phyloP scores from a whole-genome alignment of 805 yeast genomes.

The Hanseniaspora valbyensis region DNA sequence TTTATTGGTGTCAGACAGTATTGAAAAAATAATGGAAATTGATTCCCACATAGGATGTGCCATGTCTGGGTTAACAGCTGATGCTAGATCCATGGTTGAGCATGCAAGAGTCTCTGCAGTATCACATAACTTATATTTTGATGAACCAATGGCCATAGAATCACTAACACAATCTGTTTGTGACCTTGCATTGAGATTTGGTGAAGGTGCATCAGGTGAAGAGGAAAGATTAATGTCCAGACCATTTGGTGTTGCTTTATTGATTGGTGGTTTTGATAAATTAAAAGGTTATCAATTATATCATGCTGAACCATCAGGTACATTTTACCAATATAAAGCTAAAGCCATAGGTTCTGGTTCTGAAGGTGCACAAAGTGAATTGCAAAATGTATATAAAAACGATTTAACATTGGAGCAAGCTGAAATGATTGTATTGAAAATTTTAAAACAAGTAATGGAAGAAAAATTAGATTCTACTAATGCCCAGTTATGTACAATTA shows the following conservation, averaged over 20 bases:
- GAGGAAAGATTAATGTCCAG: constrained; percentile 75
- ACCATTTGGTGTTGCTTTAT: constrained; percentile 96
- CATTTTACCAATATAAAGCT: constrained; percentile 94
- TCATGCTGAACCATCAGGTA: constrained; percentile 99
- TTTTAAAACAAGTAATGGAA: constrained; percentile 96
- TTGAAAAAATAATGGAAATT: constrained; percentile 91
- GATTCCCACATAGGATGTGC: constrained; percentile 95
- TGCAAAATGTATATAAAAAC: constrained; percentile 91
- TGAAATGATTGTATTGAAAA: constrained; percentile 75
- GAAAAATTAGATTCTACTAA: constrained; percentile 91
- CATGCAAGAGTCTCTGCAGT: constrained; percentile 88
- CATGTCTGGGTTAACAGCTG: constrained; percentile 97
- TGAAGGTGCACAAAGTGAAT: constrained; percentile 97
- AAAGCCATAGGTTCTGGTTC: constrained; percentile 98
- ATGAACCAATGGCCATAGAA: constrained; percentile 86
- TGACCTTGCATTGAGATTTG: constrained; percentile 90
- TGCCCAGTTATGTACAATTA: constrained; percentile 89
- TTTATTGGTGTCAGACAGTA: constrained; percentile 78
- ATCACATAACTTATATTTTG: constrained; percentile 79
- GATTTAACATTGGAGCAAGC: constrained; percentile 88
- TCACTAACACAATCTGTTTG: constrained; percentile 93
- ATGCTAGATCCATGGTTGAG: constrained; percentile 96
- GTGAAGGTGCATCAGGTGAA: constrained; percentile 95
- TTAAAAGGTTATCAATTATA: constrained; percentile 92
- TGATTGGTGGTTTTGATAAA: constrained; percentile 87